These are phyloP conservation scores for Pseudogymnoascus sp. DNA, from an alignment of 2,329 filamentous ascomycete species.

Conservation along the genomic window DNA sequence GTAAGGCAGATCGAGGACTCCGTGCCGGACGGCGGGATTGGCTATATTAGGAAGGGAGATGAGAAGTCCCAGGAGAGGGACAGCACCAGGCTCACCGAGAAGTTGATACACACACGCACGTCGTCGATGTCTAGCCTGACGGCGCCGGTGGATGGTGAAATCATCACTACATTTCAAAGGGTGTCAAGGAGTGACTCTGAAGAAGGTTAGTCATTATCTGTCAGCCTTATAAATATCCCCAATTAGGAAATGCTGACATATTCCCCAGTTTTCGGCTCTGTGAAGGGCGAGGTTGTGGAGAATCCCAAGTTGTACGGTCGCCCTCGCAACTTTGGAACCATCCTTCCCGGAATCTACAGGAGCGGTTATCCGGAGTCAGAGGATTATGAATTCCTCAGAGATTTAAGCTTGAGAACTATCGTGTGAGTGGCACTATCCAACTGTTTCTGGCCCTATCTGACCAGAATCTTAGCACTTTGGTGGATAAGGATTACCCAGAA, in stretches of 20 bases:
- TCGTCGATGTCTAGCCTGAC: not conserved
- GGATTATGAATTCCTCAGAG: constrained; percentile 63
- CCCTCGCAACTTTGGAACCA: constrained; percentile 69
- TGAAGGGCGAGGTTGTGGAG: constrained; percentile 13
- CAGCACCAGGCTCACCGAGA: not conserved
- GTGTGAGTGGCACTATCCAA: constrained; percentile 46
- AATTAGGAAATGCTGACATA: not conserved
- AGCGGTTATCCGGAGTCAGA: constrained; percentile 70
- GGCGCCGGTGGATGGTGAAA: not conserved
- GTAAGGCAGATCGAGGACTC: constrained; percentile 3
- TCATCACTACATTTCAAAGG: not conserved
- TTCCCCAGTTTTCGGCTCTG: not conserved
- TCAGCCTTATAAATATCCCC: not conserved
- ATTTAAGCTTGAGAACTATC: constrained; percentile 68
- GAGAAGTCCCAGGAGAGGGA: not conserved
- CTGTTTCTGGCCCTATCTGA: constrained; percentile 8
- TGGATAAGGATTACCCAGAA: constrained; percentile 52
- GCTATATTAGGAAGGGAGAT: constrained; percentile 4
- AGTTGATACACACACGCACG: not conserved
- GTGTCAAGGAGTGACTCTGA: not conserved
- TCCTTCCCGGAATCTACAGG: constrained; percentile 69
- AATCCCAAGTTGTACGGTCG: constrained; percentile 14
- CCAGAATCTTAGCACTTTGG: constrained; percentile 45
- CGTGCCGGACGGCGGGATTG: not conserved
- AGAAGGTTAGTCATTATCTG: not conserved